Evolutionary conservation across 345 rosid genomes (phyloP).

Genomic region (Gossypium bickii): DNA sequence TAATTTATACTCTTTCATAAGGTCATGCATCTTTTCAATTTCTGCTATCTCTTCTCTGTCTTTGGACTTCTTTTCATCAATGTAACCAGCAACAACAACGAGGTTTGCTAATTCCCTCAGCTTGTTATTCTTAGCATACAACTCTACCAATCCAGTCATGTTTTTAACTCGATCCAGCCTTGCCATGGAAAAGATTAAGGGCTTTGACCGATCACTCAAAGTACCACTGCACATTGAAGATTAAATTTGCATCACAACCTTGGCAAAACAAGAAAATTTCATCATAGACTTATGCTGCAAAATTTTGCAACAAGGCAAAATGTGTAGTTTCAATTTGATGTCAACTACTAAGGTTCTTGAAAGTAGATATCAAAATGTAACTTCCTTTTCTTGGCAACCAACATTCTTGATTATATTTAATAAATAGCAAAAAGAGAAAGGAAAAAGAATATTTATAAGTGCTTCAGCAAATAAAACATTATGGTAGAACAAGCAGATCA

Average conservation of each 20-base stretch:
- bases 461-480: not conserved
- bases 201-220: constrained; percentile 71
- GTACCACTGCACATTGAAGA: constrained; percentile 50
- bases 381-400: not conserved
- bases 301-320: not conserved
- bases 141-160: constrained; percentile 87
- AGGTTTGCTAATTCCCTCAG: constrained; percentile 87
- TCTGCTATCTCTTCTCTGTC: constrained; percentile 96
- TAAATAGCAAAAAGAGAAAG: not conserved
- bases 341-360: not conserved
- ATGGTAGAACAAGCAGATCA: not conserved
- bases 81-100: constrained; percentile 82
- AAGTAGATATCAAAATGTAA: not conserved
- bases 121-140: constrained; percentile 57
- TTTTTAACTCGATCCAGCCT: constrained; percentile 91
- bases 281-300: not conserved
- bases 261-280: not conserved
- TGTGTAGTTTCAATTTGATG: not conserved
- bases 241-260: constrained; percentile 10
- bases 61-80: constrained; percentile 66
- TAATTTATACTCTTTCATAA: constrained; percentile 57
- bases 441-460: not conserved
- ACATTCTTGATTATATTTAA: not conserved
- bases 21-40: constrained; percentile 84
- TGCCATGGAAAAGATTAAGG: constrained; percentile 93